Base-by-base conservation (phyloP, 148 eudicot species). In the Heliamphora exappendiculata region DNA sequence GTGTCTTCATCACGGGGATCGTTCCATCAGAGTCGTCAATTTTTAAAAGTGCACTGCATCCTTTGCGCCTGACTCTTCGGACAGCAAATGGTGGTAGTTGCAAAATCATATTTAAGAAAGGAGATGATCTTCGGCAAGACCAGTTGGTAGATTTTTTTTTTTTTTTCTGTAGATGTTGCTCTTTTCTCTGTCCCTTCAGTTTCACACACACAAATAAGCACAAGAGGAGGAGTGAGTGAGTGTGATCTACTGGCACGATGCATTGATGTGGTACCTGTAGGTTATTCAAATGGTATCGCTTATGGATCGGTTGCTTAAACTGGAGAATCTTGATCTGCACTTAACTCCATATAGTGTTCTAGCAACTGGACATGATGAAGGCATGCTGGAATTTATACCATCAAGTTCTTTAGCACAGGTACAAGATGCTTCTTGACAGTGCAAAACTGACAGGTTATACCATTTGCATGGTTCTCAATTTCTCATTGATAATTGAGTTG, bases 81-180 rank as follows among this genome's bases (percentile, higher is more conserved):
- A 91, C 93, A 59, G 91, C 90, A 64, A 83, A 64, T 78, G 96
- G 96, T 77, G 97, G 89, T 82, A 85, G 81, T 76, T 91, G 92
- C 86, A 89, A 92, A 88, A 87, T 95, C 78, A 95, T 92, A 65
- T 95, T 92, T 78, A 95, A 95, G 82, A 95, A 95, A 82, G 98
- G 98, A 80, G 98, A 95, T 80, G 98, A 95, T 78, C 89, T 95
- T 80, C 91, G 98, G 79, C 98, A 92, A 88, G 97, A 92, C 82
- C 98, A 95, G 86, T 79, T 95, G 97, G 98, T 94, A 84, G 49
- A 69, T 75, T 62, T 9, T 7, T 50, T 69, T 17, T n/a, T 26
- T 78, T 26, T 74, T 7, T 53, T 70, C 50, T 44, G 13, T 42
- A 29, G 36, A n/a, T 16, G 22, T 37, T 29, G 10, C 22, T 45